Evolutionary conservation across 805 yeast species (phyloP).

Genomic region (Kodamaea restingae): DNA sequence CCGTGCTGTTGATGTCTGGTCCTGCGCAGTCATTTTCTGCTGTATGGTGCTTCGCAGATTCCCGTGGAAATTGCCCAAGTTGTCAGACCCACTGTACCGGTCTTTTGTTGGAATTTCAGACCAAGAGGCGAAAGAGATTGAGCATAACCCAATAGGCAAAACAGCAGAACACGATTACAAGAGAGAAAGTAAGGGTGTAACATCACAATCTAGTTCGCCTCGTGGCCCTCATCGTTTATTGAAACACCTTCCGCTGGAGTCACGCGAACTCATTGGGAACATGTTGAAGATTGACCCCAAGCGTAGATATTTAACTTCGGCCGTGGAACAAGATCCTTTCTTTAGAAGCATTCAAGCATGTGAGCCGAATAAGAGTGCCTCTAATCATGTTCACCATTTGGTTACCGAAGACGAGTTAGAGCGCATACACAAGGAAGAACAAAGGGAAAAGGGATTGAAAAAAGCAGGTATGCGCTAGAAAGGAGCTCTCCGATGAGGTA

Average conservation of each 20-base stretch:
- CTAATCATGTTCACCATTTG: conserved; percentile 60
- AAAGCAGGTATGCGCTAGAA: conserved; percentile 9
- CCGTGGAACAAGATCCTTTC: conserved; percentile 57
- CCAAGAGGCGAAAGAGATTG: conserved; percentile 5
- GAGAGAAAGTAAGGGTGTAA: not conserved
- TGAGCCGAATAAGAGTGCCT: conserved; percentile 17
- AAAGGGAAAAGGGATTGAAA: conserved; percentile 10
- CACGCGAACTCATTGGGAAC: conserved; percentile 54
- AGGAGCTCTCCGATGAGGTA: too few relatives aligned
- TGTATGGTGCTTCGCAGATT: conserved; percentile 84
- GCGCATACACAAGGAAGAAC: conserved; percentile 31
- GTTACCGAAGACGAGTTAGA: conserved; percentile 62
- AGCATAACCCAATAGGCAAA: conserved; percentile 8
- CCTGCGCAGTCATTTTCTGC: conserved; percentile 85
- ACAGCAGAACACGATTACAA: conserved; percentile 3
- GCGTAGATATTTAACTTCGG: conserved; percentile 55
- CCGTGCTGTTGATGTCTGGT: conserved; percentile 87
- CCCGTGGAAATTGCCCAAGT: conserved; percentile 94
- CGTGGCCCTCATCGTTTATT: conserved; percentile 70
- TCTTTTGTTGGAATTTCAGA: conserved; percentile 45
- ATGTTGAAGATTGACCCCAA: conserved; percentile 64
- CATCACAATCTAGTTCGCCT: conserved; percentile 14
- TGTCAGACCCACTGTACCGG: conserved; percentile 67
- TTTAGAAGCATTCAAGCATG: conserved; percentile 55
- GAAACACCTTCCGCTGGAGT: conserved; percentile 63